Evolutionary conservation across 805 yeast genomes (phyloP).

Genomic region (Alloascoidea hylecoeti): DNA sequence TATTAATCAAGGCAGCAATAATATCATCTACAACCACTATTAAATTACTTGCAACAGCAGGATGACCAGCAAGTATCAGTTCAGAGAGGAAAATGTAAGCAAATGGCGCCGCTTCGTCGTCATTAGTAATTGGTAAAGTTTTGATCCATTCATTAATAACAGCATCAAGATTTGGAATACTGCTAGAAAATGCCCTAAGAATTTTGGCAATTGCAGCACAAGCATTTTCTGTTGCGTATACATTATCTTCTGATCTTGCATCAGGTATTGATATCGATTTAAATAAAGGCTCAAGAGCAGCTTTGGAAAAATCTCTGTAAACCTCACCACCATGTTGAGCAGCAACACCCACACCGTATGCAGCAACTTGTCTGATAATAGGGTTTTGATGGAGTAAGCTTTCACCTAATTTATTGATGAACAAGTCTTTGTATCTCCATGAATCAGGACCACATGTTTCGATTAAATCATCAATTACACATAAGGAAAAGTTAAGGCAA

Average conservation of each 20-base stretch:
- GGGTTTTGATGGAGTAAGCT: slow-evolving; percentile 32
- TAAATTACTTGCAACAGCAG: slow-evolving; percentile 35
- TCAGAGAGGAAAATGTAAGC: slow-evolving; percentile 65
- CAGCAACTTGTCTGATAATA: slow-evolving; percentile 74
- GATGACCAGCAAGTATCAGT: slow-evolving; percentile 54
- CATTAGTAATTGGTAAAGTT: slow-evolving; percentile 70
- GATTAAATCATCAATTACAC: slow-evolving; percentile 66
- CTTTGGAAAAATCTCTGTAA: slow-evolving; percentile 48
- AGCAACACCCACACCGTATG: slow-evolving; percentile 72
- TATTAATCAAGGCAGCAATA: slow-evolving; percentile 59
- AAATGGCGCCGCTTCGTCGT: slow-evolving; percentile 79
- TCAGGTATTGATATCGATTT: slow-evolving; percentile 66
- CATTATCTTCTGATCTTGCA: slow-evolving; percentile 72
- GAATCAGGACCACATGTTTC: slow-evolving; percentile 69
- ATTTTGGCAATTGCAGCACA: slow-evolving; percentile 76
- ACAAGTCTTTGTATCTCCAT: slow-evolving; percentile 45
- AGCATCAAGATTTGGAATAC: slow-evolving; percentile 45
- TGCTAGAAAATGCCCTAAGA: slow-evolving; percentile 36
- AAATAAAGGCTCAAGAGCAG: slow-evolving; percentile 63
- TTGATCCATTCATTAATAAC: slow-evolving; percentile 67
- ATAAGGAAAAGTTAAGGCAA: slow-evolving; percentile 62
- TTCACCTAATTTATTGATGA: slow-evolving; percentile 50
- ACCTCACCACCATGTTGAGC: slow-evolving; percentile 66
- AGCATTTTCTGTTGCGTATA: slow-evolving; percentile 79
- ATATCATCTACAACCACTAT: slow-evolving; percentile 55